Evolutionary conservation across 768 basidiomycete genomes (phyloP), one percentile per base, ranked within the genome.

Genomic region (Pleurotus djamor): DNA sequence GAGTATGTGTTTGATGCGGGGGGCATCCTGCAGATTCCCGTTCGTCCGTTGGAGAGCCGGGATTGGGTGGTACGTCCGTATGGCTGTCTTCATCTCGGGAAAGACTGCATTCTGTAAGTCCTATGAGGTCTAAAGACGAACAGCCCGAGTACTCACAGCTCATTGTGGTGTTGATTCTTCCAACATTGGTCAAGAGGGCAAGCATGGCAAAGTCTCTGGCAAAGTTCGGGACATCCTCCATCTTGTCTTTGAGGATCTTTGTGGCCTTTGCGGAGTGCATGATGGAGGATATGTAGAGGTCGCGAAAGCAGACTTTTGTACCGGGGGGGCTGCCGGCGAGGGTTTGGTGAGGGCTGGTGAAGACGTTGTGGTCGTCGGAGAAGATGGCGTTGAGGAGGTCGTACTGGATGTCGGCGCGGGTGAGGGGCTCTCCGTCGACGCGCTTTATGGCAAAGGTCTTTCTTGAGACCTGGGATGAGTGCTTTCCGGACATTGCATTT

Each of bases 121-220:
- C 33, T 5, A 21, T 38, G 58, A 36, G 34, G 47, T 28, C 21
- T 54, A 37, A 21, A 3, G 14, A 10, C 17, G n/a, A 33, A 45
- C 38, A 44, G 10, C 59, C 48, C 58, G 55, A 61, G 58, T 61
- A 71, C 86, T 76, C 73, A 90, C 86, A 88, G 54, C 92, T 92
- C 85, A 94, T 88, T 35, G 94, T 95, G 41, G 94, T 96, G 68
- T 95, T 96, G 73, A 96, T 91, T 62, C 92, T 80, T 28, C 94
- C 94, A 49, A 94, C 89, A 68, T 96, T 96, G 54, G 92, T 92
- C 56, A 95, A 77, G 36, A 95, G 78, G 32, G 89, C 87, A 38
- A 95, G 84, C 74, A 94, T 93, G 54, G 88, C 89, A 55, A 93
- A 83, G 71, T 92, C 91, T 63, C 86, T 74, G 4, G 86, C 87